Conservation (phyloP, 352 stramenopile genomes). For the Phytophthora tentaculata region DNA sequence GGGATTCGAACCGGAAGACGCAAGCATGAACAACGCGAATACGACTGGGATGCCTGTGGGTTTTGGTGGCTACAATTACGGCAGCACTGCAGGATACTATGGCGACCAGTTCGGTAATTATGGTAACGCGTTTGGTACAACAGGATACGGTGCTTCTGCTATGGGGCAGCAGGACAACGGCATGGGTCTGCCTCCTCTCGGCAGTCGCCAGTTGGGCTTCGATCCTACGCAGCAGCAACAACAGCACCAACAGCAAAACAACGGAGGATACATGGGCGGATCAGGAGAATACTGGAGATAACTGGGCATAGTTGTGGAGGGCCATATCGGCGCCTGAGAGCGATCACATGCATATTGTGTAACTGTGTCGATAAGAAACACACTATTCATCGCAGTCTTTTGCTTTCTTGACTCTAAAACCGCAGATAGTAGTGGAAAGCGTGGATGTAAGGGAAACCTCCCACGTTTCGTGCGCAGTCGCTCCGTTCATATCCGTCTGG, state of each 20-base stretch:
- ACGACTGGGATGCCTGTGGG: conserved; percentile 34
- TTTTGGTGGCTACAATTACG: conserved; percentile 44
- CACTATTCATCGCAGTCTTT: conserved; percentile 5
- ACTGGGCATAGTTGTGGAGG: conserved; percentile 5
- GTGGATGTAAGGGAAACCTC: conserved; percentile 82
- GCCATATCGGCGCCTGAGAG: neutral
- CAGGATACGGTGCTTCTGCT: conserved; percentile 33
- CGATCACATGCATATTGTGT: conserved; percentile 26
- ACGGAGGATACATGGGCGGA: conserved; percentile 52
- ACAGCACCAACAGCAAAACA: conserved; percentile 44
- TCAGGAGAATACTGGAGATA: conserved; percentile 69
- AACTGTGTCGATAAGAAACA: conserved; percentile 2
- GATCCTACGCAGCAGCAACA: conserved; percentile 39
- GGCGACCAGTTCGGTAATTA: conserved; percentile 50
- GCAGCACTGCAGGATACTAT: conserved; percentile 35
- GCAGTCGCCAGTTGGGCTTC: conserved; percentile 35
- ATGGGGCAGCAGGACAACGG: conserved; percentile 36
- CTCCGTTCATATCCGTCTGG: conserved; percentile 61
- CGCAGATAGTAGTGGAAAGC: conserved; percentile 77
- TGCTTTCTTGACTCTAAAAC: conserved; percentile 41
- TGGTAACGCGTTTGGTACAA: conserved; percentile 40
- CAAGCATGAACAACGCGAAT: conserved; percentile 26
- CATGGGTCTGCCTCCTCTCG: conserved; percentile 38
- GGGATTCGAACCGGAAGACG: conserved; percentile 75
- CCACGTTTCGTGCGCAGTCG: conserved; percentile 65